Conservation (phyloP, 345 rosid genomes). For the Eucalyptus camaldulensis region DNA sequence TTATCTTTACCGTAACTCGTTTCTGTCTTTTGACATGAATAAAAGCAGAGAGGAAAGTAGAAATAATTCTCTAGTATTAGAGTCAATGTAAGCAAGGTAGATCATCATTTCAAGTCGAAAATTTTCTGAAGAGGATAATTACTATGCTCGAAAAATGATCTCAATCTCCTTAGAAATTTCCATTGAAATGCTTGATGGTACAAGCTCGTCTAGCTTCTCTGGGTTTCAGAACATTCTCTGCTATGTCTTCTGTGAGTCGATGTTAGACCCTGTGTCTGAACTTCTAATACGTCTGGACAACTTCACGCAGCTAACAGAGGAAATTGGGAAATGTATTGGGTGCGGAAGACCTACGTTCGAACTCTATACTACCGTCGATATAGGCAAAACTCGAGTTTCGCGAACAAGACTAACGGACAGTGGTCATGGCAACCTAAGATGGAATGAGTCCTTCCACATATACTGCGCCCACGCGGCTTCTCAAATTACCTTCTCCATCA, state of each 20-base stretch:
- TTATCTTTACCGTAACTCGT: not conserved
- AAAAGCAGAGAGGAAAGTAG: not conserved
- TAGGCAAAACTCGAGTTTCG: constrained; percentile 24
- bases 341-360: constrained; percentile 9
- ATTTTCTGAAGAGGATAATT: not conserved
- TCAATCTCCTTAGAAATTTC: not conserved
- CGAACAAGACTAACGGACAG: constrained; percentile 13
- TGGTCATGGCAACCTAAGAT: constrained; percentile 4
- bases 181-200: not conserved
- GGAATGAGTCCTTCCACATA: constrained; percentile 31
- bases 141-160: not conserved
- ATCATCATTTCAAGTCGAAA: not conserved
- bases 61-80: not conserved
- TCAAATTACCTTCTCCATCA: constrained; percentile 25
- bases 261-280: not conserved
- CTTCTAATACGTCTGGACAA: not conserved
- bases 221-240: not conserved
- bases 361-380: constrained; percentile 23
- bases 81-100: not conserved
- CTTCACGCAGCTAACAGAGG: constrained; percentile 8
- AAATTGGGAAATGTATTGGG: constrained; percentile 3
- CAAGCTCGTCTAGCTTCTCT: not conserved
- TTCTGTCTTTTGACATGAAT: not conserved
- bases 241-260: not conserved
- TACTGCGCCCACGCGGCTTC: constrained; percentile 42